These are phyloP conservation scores for Sporothrix luriei DNA, from an alignment of 2,329 filamentous ascomycete species.

Conservation along the genomic window DNA sequence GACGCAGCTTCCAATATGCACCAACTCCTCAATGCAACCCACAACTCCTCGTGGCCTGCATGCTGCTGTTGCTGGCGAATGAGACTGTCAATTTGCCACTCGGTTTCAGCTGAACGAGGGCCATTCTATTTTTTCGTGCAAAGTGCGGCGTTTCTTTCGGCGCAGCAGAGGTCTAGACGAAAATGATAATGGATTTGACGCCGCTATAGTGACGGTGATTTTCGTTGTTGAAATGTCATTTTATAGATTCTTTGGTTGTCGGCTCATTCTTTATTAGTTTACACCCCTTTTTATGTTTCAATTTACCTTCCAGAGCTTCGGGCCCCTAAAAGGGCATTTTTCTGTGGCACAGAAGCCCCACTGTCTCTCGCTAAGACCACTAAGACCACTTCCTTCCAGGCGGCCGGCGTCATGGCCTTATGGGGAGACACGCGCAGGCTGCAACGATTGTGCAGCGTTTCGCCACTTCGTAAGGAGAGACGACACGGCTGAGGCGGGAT, in stretches of 20 bases:
- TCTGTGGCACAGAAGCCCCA: neutral
- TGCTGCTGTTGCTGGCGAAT: slow-evolving; percentile 2
- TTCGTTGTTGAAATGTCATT: neutral
- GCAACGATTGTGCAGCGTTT: neutral
- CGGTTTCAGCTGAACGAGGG: slow-evolving; percentile 13
- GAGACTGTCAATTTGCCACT: slow-evolving; percentile 16
- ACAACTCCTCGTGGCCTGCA: neutral
- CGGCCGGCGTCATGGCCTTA: neutral
- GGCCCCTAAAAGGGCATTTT: neutral
- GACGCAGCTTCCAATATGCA: neutral
- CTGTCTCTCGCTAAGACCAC: neutral
- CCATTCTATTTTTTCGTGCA: neutral
- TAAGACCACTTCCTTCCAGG: neutral
- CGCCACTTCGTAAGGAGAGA: neutral
- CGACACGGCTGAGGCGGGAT: neutral
- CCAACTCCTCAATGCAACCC: neutral
- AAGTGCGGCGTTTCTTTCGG: neutral
- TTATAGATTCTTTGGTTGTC: neutral
- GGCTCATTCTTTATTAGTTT: neutral
- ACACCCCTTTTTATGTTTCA: too few species aligned
- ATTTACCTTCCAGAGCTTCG: neutral
- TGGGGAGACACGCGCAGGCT: neutral
- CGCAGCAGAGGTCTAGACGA: neutral
- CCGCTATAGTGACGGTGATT: too few species aligned
- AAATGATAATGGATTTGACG: too few species aligned